These are phyloP conservation scores for Colletotrichum sp. DNA, from an alignment of 2,329 filamentous ascomycete species.

Conservation along the genomic window DNA sequence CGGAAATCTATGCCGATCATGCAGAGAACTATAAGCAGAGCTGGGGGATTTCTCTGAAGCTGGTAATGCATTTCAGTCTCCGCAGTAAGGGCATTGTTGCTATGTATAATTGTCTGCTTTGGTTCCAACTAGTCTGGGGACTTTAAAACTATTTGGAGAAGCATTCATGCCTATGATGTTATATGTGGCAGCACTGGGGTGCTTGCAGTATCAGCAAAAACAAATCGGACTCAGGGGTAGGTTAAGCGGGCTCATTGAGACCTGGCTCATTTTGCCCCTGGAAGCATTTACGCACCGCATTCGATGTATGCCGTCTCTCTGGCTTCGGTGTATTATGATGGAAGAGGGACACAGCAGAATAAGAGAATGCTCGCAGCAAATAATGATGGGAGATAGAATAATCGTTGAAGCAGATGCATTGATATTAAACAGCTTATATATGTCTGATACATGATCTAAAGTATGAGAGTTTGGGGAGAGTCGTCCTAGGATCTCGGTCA, in stretches of 20 bases:
- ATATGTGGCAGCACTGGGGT: background rate
- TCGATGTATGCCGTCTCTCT: background rate
- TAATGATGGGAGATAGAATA: background rate
- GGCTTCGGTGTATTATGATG: background rate
- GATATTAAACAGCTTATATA: background rate
- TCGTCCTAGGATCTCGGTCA: too few species aligned
- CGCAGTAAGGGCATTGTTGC: background rate
- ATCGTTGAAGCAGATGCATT: background rate
- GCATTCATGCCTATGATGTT: rapidly evolving
- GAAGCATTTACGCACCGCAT: rapidly evolving
- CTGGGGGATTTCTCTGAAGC: too few species aligned
- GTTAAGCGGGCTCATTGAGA: background rate
- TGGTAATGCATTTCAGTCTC: background rate
- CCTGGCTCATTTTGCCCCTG: background rate
- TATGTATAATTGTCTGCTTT: background rate
- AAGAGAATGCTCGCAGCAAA: background rate
- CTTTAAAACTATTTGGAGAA: background rate
- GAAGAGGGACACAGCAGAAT: background rate
- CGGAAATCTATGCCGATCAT: background rate
- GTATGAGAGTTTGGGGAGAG: rapidly evolving
- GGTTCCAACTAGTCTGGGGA: background rate
- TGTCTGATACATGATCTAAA: background rate
- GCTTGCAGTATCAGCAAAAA: background rate
- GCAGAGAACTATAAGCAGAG: too few species aligned
- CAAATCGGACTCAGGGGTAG: background rate